phyloP scores from a whole-genome alignment of 345 rosid species.

The Dipteronia sinensis region DNA sequence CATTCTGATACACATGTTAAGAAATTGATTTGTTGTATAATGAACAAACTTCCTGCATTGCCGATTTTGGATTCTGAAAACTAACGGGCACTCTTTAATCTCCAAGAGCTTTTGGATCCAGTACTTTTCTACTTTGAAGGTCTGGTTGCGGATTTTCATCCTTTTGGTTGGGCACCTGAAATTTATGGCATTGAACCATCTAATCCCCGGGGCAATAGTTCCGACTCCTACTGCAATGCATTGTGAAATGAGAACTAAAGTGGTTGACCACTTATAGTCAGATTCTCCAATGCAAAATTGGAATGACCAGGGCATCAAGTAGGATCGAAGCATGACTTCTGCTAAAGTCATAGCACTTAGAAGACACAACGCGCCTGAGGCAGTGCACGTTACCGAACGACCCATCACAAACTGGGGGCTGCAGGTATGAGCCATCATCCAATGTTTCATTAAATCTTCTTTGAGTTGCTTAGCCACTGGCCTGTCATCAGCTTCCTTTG shows the following conservation, averaged over 20 bases:
- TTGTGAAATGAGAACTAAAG: constrained; percentile 57
- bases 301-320: constrained; percentile 53
- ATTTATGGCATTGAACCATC: constrained; percentile 81
- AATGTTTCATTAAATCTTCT: constrained; percentile 58
- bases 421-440: constrained; percentile 94
- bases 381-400: constrained; percentile 76
- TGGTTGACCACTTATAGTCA: constrained; percentile 81
- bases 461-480: constrained; percentile 44
- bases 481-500: constrained; percentile 31
- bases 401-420: constrained; percentile 86
- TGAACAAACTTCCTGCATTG: constrained; percentile 51
- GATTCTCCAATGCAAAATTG: constrained; percentile 69
- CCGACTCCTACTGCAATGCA: constrained; percentile 63
- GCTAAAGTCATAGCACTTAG: constrained; percentile 54
- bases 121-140: constrained; percentile 59
- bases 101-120: constrained; percentile 66
- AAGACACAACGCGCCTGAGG: constrained; percentile 82
- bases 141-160: constrained; percentile 26
- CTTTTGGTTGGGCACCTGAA: constrained; percentile 61
- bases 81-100: constrained; percentile 64
- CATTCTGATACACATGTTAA: constrained; percentile 50
- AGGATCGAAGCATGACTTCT: constrained; percentile 67
- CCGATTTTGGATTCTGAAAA: constrained; percentile 35
- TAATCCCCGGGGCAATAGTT: constrained; percentile 62
- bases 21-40: constrained; percentile 27